These are phyloP conservation scores for Chytridium lagenaria DNA, from an alignment of 371 early-diverging fungal species.

Conservation along the genomic window DNA sequence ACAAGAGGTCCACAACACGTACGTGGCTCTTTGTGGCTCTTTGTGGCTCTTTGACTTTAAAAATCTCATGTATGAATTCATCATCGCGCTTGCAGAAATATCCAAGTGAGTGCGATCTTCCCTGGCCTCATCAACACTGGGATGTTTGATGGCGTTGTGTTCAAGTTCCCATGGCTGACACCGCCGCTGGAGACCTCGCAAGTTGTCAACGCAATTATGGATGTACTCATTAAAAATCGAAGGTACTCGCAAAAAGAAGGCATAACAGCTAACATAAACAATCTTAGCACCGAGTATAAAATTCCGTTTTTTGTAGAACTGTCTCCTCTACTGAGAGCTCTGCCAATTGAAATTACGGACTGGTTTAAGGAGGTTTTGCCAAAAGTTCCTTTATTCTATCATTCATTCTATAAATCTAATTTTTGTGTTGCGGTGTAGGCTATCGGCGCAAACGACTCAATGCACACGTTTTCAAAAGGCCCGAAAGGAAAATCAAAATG, in stretches of 20 bases:
- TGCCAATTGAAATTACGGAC: constrained; percentile 17
- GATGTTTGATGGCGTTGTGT: constrained; percentile 61
- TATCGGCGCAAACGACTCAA: constrained; percentile 13
- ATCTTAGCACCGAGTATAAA: constrained; percentile 1
- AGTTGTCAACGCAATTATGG: constrained; percentile 53
- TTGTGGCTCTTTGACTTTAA: too few species aligned
- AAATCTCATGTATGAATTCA: too few species aligned
- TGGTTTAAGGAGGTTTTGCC: constrained; percentile 5
- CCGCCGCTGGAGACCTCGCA: constrained; percentile 51
- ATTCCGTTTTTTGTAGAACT: constrained; percentile 18
- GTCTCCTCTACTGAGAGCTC: neutral
- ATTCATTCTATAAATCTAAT: too few species aligned
- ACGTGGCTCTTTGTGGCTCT: too few species aligned
- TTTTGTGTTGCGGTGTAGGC: too few species aligned
- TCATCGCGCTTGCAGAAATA: too few species aligned
- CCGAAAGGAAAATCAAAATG: too few species aligned
- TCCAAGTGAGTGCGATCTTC: constrained; percentile 47
- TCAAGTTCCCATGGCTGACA: constrained; percentile 52
- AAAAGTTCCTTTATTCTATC: neutral
- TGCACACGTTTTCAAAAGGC: constrained; percentile 14
- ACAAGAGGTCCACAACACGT: constrained; percentile 55
- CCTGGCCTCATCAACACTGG: constrained; percentile 61
- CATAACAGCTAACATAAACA: too few species aligned
- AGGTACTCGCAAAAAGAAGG: constrained; percentile 31
- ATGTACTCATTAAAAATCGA: constrained; percentile 46